Conservation (phyloP, 2,329 filamentous ascomycete species). For the Diatrype stigma region DNA sequence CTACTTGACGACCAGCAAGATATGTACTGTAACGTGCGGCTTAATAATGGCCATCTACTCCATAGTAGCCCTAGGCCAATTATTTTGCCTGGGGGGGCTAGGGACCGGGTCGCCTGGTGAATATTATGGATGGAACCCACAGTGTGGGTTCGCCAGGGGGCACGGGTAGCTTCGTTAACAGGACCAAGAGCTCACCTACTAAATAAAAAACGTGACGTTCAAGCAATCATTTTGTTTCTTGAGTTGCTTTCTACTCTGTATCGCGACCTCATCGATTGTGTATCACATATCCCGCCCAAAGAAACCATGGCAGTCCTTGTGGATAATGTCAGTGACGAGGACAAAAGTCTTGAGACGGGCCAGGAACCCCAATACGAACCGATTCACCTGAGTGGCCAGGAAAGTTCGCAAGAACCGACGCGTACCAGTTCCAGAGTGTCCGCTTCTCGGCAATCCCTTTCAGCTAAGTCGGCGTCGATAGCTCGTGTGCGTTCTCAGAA, state of each 20-base stretch:
- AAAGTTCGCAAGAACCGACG: neutral
- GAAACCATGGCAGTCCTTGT: neutral
- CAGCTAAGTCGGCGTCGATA: slow-evolving; percentile 1
- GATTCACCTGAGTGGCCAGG: neutral
- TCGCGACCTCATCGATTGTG: no score
- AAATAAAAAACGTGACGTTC: no score
- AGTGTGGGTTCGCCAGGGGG: neutral
- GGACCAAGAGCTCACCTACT: no score
- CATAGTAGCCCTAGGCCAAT: neutral
- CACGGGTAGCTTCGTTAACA: neutral
- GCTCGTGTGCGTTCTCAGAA: slow-evolving; percentile 19
- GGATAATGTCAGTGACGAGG: neutral
- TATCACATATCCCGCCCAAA: neutral
- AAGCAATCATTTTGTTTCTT: no score
- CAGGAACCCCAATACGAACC: neutral
- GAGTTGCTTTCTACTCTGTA: no score
- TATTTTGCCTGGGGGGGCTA: neutral
- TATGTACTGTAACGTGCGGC: neutral
- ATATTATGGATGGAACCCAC: no score
- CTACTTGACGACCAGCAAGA: no score
- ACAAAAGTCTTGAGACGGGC: neutral
- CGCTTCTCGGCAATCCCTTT: neutral
- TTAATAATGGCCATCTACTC: neutral
- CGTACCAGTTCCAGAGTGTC: neutral
- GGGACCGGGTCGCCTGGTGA: no score